phyloP scores from a whole-genome alignment of 441 rosid species.

The Heliophila coronopifolia region DNA sequence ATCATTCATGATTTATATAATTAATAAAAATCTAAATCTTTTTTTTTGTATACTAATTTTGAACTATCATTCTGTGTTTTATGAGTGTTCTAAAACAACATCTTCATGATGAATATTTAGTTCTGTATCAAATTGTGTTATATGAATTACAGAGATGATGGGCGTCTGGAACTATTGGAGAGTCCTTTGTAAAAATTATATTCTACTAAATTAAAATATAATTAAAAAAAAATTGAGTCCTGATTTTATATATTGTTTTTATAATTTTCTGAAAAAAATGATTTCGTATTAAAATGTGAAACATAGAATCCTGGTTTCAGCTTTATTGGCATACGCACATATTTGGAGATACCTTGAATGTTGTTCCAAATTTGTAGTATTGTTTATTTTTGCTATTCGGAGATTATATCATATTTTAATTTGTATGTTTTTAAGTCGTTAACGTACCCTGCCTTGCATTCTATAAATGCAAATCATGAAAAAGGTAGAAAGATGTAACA shows the following conservation, averaged over 20 bases:
- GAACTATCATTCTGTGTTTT: background rate
- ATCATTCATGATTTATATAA: background rate
- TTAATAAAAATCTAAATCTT: background rate
- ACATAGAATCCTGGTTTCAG: conserved; percentile 17
- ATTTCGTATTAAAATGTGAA: conserved; percentile 16
- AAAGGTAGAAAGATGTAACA: background rate
- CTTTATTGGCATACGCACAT: conserved; percentile 16
- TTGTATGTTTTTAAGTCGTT: background rate
- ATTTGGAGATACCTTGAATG: conserved; percentile 10
- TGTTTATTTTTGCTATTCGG: background rate
- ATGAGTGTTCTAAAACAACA: background rate
- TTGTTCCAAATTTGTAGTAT: background rate
- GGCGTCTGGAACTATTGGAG: too few relatives aligned
- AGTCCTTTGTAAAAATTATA: too few relatives aligned
- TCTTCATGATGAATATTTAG: background rate
- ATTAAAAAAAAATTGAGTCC: too few relatives aligned
- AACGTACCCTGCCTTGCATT: background rate
- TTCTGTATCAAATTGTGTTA: background rate
- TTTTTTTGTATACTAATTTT: background rate
- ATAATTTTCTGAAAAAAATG: too few relatives aligned
- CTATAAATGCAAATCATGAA: conserved; percentile 6
- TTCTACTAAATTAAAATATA: too few relatives aligned
- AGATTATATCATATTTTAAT: background rate
- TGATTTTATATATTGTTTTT: too few relatives aligned
- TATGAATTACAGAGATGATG: background rate